Evolutionary conservation across 208 protist genomes (phyloP), one percentile per base, ranked within the genome.

Genomic region (Strigomonas culicis): DNA sequence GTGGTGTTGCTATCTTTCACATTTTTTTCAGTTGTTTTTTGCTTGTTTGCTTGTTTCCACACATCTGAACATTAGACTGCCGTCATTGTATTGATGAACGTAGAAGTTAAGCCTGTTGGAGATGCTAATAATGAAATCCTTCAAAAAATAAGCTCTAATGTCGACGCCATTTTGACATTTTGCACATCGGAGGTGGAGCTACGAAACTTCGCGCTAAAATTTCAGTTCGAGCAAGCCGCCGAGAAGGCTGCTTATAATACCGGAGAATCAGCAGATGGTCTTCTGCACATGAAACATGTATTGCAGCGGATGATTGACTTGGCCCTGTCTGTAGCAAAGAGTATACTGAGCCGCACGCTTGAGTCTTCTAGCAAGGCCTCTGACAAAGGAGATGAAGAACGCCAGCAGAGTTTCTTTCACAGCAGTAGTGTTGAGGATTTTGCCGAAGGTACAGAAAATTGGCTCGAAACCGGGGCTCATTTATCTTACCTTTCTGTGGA

Each of bases 371-470:
- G 49, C 34, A 24, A 17, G 31, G 53, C 51, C 43, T 30, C 13
- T 36, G 32, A 36, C 24, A 46, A 63, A 3, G n/a, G 1, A 7
- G 27, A 59, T 46, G 25, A 13, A 19, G 3, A 39, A 60, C 52
- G 22, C 6, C n/a, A 60, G 11, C 3, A 8, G 2, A 30, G 43
- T 28, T 44, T 88, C 43, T 59, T 78, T 24, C 77, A 78, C 19
- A 80, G 64, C 41, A 90, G 86, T 57, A 95, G 89, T 63, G 86
- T 92, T 2, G 89, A 87, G 53, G 89, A 95, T 56, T 84, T 92
- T 55, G 65, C 79, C 15, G 83, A 88, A 56, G 84, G 83, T n/a
- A 85, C 82, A 41, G 56, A 79, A 13, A 72, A 63, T n/a, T 91
- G 89, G 89, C 57, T 92, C 24, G 86, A 91, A 65, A 80, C 62